These are phyloP conservation scores for Penicillium manginii DNA, from an alignment of 495 filamentous ascomycete species.

Conservation along the genomic window DNA sequence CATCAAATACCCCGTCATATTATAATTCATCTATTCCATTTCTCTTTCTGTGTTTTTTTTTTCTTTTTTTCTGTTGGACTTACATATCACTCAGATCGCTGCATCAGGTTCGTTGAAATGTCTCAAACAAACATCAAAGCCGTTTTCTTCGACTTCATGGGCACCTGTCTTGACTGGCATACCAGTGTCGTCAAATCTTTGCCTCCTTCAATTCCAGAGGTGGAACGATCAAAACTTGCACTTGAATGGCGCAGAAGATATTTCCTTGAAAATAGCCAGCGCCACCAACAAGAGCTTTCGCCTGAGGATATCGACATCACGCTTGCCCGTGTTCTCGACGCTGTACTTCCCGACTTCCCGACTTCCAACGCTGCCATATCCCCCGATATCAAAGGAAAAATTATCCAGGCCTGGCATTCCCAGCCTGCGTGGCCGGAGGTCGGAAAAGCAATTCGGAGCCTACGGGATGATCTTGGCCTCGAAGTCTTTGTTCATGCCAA, in stretches of 20 bases:
- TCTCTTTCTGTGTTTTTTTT: neutral
- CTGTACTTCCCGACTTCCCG: constrained; percentile 29
- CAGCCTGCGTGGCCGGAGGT: constrained; percentile 55
- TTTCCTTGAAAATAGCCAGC: constrained; percentile 47
- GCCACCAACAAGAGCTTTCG: constrained; percentile 33
- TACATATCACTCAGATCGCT: too few relatives aligned
- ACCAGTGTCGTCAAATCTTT: constrained; percentile 29
- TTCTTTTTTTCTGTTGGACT: neutral
- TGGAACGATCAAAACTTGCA: constrained; percentile 40
- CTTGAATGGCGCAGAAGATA: constrained; percentile 53
- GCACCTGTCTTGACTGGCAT: constrained; percentile 49
- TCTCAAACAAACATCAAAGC: constrained; percentile 33
- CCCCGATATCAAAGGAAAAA: constrained; percentile 14
- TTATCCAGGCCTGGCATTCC: constrained; percentile 47
- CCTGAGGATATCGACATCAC: constrained; percentile 56
- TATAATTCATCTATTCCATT: neutral
- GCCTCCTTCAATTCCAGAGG: constrained; percentile 20
- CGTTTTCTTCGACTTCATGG: constrained; percentile 50
- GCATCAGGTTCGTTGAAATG: neutral
- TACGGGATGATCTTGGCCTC: constrained; percentile 28
- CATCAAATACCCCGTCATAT: neutral
- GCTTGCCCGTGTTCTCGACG: constrained; percentile 39
- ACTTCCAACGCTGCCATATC: constrained; percentile 30
- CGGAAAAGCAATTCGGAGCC: constrained; percentile 27
- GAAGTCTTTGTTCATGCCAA: constrained; percentile 57